Evolutionary conservation across 2,329 filamentous ascomycete species (phyloP).

Genomic region (Talaromyces verruculosus): DNA sequence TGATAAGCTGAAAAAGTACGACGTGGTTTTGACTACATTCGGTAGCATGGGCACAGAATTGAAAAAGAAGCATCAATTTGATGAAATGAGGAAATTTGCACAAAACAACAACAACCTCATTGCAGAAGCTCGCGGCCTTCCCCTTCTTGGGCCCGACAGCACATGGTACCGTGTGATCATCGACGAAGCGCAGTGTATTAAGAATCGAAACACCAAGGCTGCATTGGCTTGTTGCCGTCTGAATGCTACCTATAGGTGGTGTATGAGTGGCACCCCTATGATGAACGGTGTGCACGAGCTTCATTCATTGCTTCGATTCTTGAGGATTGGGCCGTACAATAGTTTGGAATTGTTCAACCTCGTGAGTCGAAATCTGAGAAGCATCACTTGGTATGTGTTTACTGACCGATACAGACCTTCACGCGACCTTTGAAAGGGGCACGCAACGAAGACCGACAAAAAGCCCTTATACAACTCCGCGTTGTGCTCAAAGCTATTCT

Average conservation of each 20-base stretch:
- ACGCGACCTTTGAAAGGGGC: conserved; percentile 51
- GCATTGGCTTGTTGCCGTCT: conserved; percentile 62
- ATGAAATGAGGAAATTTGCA: conserved; percentile 51
- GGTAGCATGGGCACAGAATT: conserved; percentile 68
- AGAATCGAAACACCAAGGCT: conserved; percentile 66
- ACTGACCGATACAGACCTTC: conserved; percentile 45
- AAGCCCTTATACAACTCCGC: conserved; percentile 70
- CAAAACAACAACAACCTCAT: conserved; percentile 36
- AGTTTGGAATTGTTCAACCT: conserved; percentile 61
- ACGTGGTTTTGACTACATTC: conserved; percentile 78
- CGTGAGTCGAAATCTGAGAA: conserved; percentile 40
- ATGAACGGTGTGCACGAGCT: conserved; percentile 82
- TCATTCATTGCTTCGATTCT: conserved; percentile 73
- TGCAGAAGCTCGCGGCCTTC: conserved; percentile 43
- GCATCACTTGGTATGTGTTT: not conserved
- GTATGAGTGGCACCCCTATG: conserved; percentile 80
- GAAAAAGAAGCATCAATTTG: conserved; percentile 59
- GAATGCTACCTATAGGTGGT: conserved; percentile 65
- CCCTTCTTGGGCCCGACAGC: conserved; percentile 60
- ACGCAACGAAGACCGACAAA: conserved; percentile 30
- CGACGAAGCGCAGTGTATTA: conserved; percentile 79
- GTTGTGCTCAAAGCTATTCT: conserved; percentile 76
- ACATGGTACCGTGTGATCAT: conserved; percentile 70
- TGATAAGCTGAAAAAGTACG: conserved; percentile 62
- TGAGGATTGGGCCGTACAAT: conserved; percentile 73